phyloP scores from a whole-genome alignment of 768 basidiomycete species.

The Solioccasus polychromus region DNA sequence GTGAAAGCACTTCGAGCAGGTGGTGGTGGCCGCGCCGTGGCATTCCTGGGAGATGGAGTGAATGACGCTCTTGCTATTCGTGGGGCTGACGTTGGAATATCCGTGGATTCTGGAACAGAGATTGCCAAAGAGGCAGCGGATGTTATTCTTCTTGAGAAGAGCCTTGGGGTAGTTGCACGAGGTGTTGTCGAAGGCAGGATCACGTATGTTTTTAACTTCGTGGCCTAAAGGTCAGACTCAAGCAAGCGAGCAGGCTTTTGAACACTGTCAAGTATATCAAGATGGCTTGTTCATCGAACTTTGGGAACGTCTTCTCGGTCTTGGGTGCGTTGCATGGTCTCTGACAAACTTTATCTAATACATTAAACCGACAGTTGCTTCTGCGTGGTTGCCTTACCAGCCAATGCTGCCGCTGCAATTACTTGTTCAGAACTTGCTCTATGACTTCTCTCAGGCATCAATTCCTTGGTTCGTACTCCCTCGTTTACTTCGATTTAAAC shows the following conservation, averaged over 20 bases:
- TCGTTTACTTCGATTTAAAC: neutral
- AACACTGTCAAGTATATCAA: conserved; percentile 38
- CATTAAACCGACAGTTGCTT: conserved; percentile 25
- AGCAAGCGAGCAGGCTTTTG: conserved; percentile 25
- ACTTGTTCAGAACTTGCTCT: conserved; percentile 32
- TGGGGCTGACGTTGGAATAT: conserved; percentile 32
- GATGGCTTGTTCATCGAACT: conserved; percentile 37
- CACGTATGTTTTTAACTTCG: conserved; percentile 22
- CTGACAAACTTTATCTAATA: neutral
- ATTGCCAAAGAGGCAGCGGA: conserved; percentile 40
- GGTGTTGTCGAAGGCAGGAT: conserved; percentile 33
- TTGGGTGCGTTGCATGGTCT: conserved; percentile 19
- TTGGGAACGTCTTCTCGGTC: conserved; percentile 34
- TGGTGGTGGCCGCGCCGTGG: conserved; percentile 27
- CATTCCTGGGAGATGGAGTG: conserved; percentile 31
- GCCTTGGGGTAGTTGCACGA: conserved; percentile 31
- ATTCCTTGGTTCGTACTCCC: conserved; percentile 31
- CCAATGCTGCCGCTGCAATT: conserved; percentile 35
- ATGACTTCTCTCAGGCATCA: conserved; percentile 37
- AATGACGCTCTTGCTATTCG: conserved; percentile 33
- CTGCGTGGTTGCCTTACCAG: conserved; percentile 37
- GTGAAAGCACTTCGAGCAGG: conserved; percentile 30
- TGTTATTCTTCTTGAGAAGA: conserved; percentile 36
- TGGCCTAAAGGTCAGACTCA: conserved; percentile 8
- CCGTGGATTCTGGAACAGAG: conserved; percentile 32